Percentiles rank a stretch among this genome's conserved stretches.
These are phyloP conservation scores for Tricharina praecox DNA, from an alignment of 495 filamentous ascomycete genomes.

Conservation along the genomic window DNA sequence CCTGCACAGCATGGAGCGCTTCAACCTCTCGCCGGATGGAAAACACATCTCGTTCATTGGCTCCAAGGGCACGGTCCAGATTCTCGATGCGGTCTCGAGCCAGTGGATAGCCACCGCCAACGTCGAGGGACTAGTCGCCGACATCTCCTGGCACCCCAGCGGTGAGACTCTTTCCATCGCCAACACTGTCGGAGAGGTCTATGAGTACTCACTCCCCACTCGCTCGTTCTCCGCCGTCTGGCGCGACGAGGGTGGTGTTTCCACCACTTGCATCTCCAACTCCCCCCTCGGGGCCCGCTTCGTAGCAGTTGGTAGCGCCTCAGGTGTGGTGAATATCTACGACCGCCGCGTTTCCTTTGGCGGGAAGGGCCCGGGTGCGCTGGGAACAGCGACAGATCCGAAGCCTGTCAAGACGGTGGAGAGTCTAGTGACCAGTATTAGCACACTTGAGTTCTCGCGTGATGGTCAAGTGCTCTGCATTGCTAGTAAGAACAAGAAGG, in stretches of 20 bases:
- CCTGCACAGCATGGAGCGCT: slow-evolving; percentile 76
- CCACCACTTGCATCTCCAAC: slow-evolving; percentile 57
- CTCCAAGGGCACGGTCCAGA: slow-evolving; percentile 67
- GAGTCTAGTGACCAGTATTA: slow-evolving; percentile 70
- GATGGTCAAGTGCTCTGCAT: slow-evolving; percentile 81
- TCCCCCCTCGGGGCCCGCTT: slow-evolving; percentile 56
- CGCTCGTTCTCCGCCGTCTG: slow-evolving; percentile 58
- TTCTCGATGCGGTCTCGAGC: slow-evolving; percentile 60
- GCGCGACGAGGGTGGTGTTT: slow-evolving; percentile 79
- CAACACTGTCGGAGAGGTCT: slow-evolving; percentile 76
- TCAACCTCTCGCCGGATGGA: slow-evolving; percentile 73
- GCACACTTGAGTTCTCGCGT: slow-evolving; percentile 58
- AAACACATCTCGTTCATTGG: slow-evolving; percentile 67
- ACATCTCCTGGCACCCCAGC: slow-evolving; percentile 79
- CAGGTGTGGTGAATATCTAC: slow-evolving; percentile 83
- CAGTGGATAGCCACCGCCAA: slow-evolving; percentile 81
- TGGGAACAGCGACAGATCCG: slow-evolving; percentile 44
- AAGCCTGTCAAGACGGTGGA: slow-evolving; percentile 55
- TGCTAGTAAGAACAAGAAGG: slow-evolving; percentile 67
- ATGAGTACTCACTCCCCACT: slow-evolving; percentile 61
- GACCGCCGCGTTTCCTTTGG: slow-evolving; percentile 47
- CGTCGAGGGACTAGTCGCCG: slow-evolving; percentile 64
- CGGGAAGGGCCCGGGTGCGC: slow-evolving; percentile 28
- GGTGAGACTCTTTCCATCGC: slow-evolving; percentile 55
- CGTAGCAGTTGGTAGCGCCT: slow-evolving; percentile 69